These are phyloP conservation scores for Desmodesmus armatus DNA, from an alignment of 139 green algal genomes.

Conservation along the genomic window DNA sequence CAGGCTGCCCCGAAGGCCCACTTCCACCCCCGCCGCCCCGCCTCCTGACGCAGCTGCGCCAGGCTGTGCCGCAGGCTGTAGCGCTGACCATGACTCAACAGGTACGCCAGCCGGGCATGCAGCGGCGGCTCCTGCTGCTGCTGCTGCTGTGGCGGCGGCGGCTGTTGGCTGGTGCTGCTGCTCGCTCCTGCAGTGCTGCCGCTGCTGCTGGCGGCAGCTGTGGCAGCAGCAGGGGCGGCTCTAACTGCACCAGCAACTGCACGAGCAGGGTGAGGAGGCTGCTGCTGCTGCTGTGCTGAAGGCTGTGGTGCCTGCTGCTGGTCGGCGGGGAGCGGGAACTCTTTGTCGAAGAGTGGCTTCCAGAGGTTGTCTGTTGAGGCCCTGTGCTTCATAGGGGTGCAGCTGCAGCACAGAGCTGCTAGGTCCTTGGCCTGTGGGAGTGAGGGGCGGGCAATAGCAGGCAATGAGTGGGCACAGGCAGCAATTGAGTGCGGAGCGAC, in stretches of 20 bases:
- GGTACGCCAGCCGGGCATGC: no score
- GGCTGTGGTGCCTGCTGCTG: no score
- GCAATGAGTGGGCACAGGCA: neutral
- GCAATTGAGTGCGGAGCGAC: neutral
- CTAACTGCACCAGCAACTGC: no score
- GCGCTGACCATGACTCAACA: no score
- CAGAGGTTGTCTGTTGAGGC: conserved; percentile 54
- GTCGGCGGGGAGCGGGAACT: no score
- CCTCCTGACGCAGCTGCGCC: neutral
- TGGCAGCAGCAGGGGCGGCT: no score
- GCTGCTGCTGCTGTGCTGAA: neutral
- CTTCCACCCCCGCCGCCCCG: conserved; percentile 23
- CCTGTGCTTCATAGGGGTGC: conserved; percentile 56
- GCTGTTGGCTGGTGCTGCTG: neutral
- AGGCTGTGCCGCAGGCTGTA: neutral
- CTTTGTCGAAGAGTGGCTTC: conserved; percentile 53
- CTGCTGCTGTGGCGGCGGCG: neutral
- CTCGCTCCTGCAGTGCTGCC: no score
- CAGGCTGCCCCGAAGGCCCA: conserved; percentile 24
- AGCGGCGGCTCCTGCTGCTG: neutral
- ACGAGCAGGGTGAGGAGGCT: no score
- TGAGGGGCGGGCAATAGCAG: no score
- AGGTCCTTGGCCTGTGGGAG: conserved; percentile 55
- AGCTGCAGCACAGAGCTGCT: conserved; percentile 46
- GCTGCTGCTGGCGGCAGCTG: no score